Evolutionary conservation across 805 yeast species (phyloP).

Genomic region (Ogataea henricii): DNA sequence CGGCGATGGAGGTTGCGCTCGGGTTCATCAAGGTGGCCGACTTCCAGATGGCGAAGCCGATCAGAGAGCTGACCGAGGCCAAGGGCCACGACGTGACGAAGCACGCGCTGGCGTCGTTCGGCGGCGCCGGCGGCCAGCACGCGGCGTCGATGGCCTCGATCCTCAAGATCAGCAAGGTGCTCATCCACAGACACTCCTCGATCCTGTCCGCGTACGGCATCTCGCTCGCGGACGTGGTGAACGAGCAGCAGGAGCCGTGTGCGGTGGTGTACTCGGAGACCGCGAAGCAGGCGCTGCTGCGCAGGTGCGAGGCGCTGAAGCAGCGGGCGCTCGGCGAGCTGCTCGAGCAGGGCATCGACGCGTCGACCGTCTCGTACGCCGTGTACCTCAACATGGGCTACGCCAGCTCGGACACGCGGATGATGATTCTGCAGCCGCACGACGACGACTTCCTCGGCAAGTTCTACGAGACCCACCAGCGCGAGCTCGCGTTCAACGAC

Average conservation of each 20-base stretch:
- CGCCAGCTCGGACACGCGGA: slow-evolving; percentile 29
- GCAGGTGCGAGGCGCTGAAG: slow-evolving; percentile 9
- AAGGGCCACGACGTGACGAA: slow-evolving; percentile 64
- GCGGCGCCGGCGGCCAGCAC: slow-evolving; percentile 91
- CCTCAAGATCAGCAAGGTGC: slow-evolving; percentile 62
- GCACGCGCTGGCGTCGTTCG: slow-evolving; percentile 75
- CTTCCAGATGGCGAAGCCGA: slow-evolving; percentile 82
- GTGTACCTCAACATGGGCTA: slow-evolving; percentile 68
- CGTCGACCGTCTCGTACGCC: slow-evolving; percentile 7
- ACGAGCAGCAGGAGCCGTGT: slow-evolving; percentile 35
- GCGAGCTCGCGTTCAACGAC: slow-evolving; percentile 37
- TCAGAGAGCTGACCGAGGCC: slow-evolving; percentile 76
- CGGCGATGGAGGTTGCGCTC: slow-evolving; percentile 67
- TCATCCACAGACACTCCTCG: slow-evolving; percentile 69
- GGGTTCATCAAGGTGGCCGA: slow-evolving; percentile 82
- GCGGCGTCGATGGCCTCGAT: slow-evolving; percentile 71
- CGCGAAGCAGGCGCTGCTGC: slow-evolving; percentile 13
- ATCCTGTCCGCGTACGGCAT: slow-evolving; percentile 54
- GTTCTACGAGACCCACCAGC: slow-evolving; percentile 32
- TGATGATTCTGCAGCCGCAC: slow-evolving; percentile 30
- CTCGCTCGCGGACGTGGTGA: slow-evolving; percentile 52
- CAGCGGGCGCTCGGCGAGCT: not conserved
- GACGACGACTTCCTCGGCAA: slow-evolving; percentile 23
- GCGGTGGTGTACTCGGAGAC: slow-evolving; percentile 17
- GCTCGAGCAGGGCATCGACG: slow-evolving; percentile 30